These are phyloP conservation scores for Byssochlamys sp. DNA, from an alignment of 2,329 filamentous ascomycete species.

Conservation along the genomic window DNA sequence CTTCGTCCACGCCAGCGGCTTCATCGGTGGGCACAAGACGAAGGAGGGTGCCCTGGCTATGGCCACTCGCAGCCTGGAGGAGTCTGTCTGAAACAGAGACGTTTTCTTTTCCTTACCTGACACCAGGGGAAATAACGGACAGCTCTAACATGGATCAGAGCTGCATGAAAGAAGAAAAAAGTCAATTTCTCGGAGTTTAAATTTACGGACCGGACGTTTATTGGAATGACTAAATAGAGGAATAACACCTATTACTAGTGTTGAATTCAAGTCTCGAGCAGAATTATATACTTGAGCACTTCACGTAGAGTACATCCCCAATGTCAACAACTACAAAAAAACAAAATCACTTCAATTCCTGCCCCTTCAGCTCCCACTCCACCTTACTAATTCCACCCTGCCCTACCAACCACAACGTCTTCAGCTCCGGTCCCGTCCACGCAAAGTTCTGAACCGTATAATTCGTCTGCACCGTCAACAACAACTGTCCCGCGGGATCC, in stretches of 20 bases:
- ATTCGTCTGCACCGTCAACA: conserved; percentile 35
- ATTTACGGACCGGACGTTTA: neutral
- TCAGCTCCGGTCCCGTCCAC: conserved; percentile 32
- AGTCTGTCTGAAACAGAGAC: conserved; percentile 3
- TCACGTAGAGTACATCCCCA: neutral
- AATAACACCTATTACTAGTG: neutral
- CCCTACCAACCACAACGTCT: conserved; percentile 34
- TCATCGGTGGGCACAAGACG: conserved; percentile 90
- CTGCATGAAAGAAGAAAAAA: neutral
- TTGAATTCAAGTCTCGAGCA: neutral
- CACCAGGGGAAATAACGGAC: neutral
- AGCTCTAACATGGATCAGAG: neutral
- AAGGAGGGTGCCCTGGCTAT: conserved; percentile 80
- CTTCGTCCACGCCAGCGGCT: conserved; percentile 88
- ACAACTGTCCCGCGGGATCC: conserved; percentile 27
- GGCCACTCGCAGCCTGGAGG: conserved; percentile 45
- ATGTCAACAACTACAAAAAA: neutral
- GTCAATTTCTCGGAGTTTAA: neutral
- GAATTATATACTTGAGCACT: neutral
- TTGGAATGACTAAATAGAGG: neutral
- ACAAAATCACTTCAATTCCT: conserved; percentile 13
- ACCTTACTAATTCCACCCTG: conserved; percentile 31
- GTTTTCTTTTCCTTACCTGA: neutral
- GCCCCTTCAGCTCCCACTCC: conserved; percentile 27
- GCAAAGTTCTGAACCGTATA: conserved; percentile 38